phyloP scores from a whole-genome alignment of 1,139 yeast species.

The Diutina catenulata region DNA sequence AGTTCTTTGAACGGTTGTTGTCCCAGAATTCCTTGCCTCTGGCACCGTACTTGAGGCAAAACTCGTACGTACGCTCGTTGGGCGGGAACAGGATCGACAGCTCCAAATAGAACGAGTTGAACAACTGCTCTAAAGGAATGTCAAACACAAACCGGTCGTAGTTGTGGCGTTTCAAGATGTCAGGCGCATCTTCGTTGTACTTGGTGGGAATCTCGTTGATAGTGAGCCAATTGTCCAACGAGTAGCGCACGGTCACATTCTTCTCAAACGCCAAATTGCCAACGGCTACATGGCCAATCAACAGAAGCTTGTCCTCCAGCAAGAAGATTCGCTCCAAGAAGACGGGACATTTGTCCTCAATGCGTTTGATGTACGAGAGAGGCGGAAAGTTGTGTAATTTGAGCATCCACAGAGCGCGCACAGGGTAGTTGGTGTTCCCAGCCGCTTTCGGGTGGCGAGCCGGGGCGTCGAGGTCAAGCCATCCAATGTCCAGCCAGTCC shows the following conservation, averaged over 20 bases:
- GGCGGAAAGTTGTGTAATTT: slow-evolving; percentile 35
- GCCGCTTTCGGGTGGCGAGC: slow-evolving; percentile 11
- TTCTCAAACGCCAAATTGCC: slow-evolving; percentile 58
- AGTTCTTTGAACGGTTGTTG: slow-evolving; percentile 52
- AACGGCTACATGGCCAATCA: slow-evolving; percentile 70
- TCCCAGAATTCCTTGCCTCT: slow-evolving; percentile 61
- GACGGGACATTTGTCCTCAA: slow-evolving; percentile 27
- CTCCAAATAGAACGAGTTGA: slow-evolving; percentile 18
- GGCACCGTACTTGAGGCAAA: slow-evolving; percentile 51
- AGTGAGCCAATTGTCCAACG: slow-evolving; percentile 65
- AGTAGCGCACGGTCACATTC: slow-evolving; percentile 48
- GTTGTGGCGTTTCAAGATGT: slow-evolving; percentile 32
- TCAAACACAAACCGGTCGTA: slow-evolving; percentile 52
- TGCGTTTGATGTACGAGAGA: slow-evolving; percentile 28
- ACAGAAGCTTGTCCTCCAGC: slow-evolving; percentile 39
- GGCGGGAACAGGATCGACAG: background rate
- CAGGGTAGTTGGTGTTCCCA: slow-evolving; percentile 15
- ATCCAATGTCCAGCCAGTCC: slow-evolving; percentile 9
- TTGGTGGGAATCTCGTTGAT: slow-evolving; percentile 56
- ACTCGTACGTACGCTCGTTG: slow-evolving; percentile 14
- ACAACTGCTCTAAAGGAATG: slow-evolving; percentile 31
- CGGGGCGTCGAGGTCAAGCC: slow-evolving; percentile 6
- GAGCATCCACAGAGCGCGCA: slow-evolving; percentile 36
- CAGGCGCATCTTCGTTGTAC: slow-evolving; percentile 51
- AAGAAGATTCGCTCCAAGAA: slow-evolving; percentile 57